Base-by-base conservation (phyloP, 441 rosid species). In the Euphorbia neoarborescens region DNA sequence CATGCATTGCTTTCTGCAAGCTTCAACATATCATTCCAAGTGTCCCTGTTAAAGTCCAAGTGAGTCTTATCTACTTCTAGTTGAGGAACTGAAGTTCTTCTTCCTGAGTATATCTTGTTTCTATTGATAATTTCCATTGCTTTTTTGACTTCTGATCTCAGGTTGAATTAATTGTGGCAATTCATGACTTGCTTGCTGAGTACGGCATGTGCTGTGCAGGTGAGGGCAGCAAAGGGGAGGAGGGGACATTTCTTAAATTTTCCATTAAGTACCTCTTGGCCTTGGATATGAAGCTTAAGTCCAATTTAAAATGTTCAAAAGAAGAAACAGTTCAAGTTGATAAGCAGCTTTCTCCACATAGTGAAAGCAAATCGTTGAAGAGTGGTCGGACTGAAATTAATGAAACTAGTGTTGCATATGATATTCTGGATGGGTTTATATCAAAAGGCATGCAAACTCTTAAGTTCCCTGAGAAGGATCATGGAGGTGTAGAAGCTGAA, bases 171-270 rank as follows among this genome's bases (percentile, higher is more conserved):
- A 89, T 95, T 74, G 88, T 90, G 78, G 89, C 94, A 79, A 82
- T 83, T 65, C 99, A 95, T 79, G 89, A 92, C 75, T 85, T 90
- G 88, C 94, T 92, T 75, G 95, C 99, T 76, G 94, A 92, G 75
- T 87, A 86, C 82, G 99, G 97, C 75, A 86, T 95, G 64, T 95
- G 99, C 79, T 92, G 99, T 80, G 92, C 84, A 67, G 91, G 96
- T 66, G 85, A 86, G 77, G 87, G 85, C 67, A 78, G 87, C 53
- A 88, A 84, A 74, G 96, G 93, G 62, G 96, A 90, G 86, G 97
- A 91, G 82, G 98, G 96, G 72, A 72, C 89, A 63, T 95, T 89
- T 85, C 96, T 95, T 76, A 92, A 87, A 79, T 92, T 92, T 83
- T 94, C 96, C 46, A 90, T 95, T 75, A 92, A 95, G 81, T 95